phyloP scores from a whole-genome alignment of 169 alveolate genomes.

The Neospora caninum region DNA sequence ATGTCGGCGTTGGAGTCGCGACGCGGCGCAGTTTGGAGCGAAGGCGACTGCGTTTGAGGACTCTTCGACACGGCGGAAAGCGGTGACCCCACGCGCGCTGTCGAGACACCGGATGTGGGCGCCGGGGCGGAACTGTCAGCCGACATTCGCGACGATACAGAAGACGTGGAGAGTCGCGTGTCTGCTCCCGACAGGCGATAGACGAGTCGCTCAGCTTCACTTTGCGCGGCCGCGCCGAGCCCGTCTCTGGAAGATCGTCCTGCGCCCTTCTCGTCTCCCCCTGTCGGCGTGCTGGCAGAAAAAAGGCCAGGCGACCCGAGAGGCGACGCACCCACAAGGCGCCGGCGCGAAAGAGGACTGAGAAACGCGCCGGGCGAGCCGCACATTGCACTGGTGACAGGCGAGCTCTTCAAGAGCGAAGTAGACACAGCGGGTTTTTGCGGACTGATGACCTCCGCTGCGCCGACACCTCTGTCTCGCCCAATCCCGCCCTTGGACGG shows the following conservation, averaged over 20 bases:
- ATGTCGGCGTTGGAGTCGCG: background rate
- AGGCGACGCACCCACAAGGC: background rate
- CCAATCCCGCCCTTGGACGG: background rate
- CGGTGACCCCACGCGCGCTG: background rate
- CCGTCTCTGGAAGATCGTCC: background rate
- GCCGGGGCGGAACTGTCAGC: background rate
- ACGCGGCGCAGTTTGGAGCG: background rate
- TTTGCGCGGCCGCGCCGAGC: background rate
- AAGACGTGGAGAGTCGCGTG: background rate
- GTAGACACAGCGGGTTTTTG: background rate
- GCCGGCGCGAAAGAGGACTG: background rate
- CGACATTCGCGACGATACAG: background rate
- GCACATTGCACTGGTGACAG: background rate
- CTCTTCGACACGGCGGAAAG: background rate
- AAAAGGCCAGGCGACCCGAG: background rate
- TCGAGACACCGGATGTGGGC: background rate
- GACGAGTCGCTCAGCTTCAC: background rate
- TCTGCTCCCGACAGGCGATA: background rate
- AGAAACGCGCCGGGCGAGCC: background rate
- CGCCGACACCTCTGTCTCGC: background rate
- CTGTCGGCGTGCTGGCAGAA: background rate
- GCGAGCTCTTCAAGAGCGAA: background rate
- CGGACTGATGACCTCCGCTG: background rate
- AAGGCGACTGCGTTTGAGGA: background rate
- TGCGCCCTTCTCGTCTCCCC: background rate